Evolutionary conservation across 148 eudicot species (phyloP).

Genomic region (Agrostemma githago): DNA sequence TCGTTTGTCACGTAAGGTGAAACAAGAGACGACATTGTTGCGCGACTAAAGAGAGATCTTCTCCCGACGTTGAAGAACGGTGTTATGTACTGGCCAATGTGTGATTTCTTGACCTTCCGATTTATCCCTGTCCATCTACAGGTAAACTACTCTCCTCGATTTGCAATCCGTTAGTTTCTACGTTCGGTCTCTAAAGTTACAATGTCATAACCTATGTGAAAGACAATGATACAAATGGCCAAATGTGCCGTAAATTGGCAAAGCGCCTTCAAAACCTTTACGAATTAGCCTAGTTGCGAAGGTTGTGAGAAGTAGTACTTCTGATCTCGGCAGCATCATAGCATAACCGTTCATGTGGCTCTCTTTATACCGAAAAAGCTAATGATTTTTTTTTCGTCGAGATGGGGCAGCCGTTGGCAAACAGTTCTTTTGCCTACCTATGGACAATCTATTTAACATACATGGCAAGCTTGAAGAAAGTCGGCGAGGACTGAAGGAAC

Average conservation of each 20-base stretch:
- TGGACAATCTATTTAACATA: conserved; percentile 82
- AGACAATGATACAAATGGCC: too few relatives aligned
- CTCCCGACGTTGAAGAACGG: conserved; percentile 63
- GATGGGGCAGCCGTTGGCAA: conserved; percentile 59
- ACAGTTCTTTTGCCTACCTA: conserved; percentile 61
- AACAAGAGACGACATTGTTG: conserved; percentile 50
- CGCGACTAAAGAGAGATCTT: conserved; percentile 77
- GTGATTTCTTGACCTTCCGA: conserved; percentile 80
- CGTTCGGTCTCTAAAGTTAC: not conserved
- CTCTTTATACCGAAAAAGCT: not conserved
- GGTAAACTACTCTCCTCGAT: conserved; percentile 37
- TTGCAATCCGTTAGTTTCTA: not conserved
- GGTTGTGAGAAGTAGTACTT: too few relatives aligned
- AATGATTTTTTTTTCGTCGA: not conserved
- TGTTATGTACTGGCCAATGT: conserved; percentile 78
- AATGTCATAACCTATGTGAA: too few relatives aligned
- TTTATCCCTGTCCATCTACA: conserved; percentile 74
- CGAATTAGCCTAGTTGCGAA: too few relatives aligned
- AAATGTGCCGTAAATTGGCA: too few relatives aligned
- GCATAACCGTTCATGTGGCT: not conserved
- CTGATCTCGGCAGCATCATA: too few relatives aligned
- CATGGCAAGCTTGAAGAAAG: conserved; percentile 69
- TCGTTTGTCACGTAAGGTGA: conserved; percentile 48
- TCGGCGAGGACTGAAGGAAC: conserved; percentile 19
- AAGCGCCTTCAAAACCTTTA: too few relatives aligned